phyloP scores from a whole-genome alignment of 495 filamentous ascomycete genomes.

The Neurospora tetraspora region DNA sequence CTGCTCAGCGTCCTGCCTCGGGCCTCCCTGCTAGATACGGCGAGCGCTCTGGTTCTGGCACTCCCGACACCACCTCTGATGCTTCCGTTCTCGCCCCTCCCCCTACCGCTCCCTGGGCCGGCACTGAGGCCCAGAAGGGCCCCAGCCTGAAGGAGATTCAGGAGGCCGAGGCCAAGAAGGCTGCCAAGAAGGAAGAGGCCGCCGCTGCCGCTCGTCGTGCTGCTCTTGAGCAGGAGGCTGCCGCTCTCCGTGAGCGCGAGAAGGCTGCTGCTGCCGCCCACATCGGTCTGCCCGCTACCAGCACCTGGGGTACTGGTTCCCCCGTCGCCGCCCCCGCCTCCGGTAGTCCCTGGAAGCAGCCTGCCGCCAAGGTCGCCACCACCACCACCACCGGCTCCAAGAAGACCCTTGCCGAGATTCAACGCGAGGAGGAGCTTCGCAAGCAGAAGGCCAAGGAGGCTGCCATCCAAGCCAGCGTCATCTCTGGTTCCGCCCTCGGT shows the following conservation, averaged over 20 bases:
- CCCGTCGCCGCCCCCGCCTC: slow-evolving; percentile 40
- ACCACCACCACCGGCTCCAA: slow-evolving; percentile 40
- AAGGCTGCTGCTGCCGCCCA: slow-evolving; percentile 50
- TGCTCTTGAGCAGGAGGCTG: slow-evolving; percentile 65
- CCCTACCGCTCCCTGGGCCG: slow-evolving; percentile 85
- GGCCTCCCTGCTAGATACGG: slow-evolving; percentile 75
- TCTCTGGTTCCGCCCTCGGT: slow-evolving; percentile 42
- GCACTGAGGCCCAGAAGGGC: slow-evolving; percentile 63
- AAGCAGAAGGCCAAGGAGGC: slow-evolving; percentile 63
- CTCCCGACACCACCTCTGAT: slow-evolving; percentile 43
- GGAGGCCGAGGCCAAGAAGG: slow-evolving; percentile 85
- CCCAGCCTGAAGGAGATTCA: slow-evolving; percentile 96
- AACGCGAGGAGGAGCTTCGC: slow-evolving; percentile 87
- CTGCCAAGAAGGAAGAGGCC: slow-evolving; percentile 79
- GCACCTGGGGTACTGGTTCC: slow-evolving; percentile 83
- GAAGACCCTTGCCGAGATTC: slow-evolving; percentile 93
- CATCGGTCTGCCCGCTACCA: slow-evolving; percentile 74
- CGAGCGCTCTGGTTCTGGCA: slow-evolving; percentile 61
- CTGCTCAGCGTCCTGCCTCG: slow-evolving; percentile 72
- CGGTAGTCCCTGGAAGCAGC: slow-evolving; percentile 51
- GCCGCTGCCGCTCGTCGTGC: slow-evolving; percentile 73
- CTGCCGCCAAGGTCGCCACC: slow-evolving; percentile 35
- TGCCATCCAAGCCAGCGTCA: slow-evolving; percentile 35
- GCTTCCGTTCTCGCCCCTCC: slow-evolving; percentile 36
- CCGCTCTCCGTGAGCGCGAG: slow-evolving; percentile 41